Conservation (phyloP, 257 asterid species). For the Ligustrum vulgare region DNA sequence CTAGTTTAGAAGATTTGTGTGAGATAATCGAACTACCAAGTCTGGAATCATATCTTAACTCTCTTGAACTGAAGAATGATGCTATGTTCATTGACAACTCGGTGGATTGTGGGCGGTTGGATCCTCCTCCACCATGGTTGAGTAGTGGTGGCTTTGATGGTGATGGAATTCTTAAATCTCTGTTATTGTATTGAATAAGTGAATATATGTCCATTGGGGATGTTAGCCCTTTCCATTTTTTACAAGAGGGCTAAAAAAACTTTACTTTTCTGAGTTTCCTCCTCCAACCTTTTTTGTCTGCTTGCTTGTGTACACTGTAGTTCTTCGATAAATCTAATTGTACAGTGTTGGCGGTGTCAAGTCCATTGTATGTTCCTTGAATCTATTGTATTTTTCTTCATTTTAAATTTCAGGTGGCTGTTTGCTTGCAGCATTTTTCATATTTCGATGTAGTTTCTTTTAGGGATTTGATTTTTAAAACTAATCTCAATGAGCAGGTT, state of each 20-base stretch:
- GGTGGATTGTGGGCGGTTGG: constrained; percentile 53
- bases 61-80: constrained; percentile 42
- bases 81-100: constrained; percentile 43
- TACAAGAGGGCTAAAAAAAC: constrained; percentile 24
- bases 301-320: constrained; percentile 22
- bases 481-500: no score
- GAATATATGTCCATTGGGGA: background rate
- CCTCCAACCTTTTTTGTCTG: background rate
- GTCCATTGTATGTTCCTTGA: background rate
- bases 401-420: no score
- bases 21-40: constrained; percentile 79
- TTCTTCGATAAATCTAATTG: constrained; percentile 23
- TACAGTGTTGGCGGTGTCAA: constrained; percentile 30
- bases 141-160: constrained; percentile 28
- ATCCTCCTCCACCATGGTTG: constrained; percentile 43
- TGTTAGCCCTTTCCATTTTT: constrained; percentile 32
- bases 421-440: no score
- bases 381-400: no score
- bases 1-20: constrained; percentile 54
- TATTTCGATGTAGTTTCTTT: no score
- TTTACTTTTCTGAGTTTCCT: background rate
- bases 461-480: no score
- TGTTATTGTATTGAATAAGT: constrained; percentile 61
- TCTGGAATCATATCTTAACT: constrained; percentile 43
- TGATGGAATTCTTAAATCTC: constrained; percentile 39